phyloP scores from a whole-genome alignment of 305 asterid genomes.

The Solanum chacoense region DNA sequence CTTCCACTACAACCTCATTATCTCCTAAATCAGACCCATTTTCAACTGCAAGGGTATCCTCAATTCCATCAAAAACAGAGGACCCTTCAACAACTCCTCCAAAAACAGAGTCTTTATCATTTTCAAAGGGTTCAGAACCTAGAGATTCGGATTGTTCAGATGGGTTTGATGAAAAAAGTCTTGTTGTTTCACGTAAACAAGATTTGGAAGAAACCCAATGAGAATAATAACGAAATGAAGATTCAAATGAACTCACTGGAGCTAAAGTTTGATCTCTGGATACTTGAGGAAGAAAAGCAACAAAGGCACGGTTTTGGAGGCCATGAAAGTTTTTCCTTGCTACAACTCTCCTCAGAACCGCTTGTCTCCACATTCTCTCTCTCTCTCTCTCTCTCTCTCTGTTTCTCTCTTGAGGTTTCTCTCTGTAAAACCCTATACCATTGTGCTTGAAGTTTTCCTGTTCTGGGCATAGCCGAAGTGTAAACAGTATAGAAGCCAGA shows the following conservation, averaged over 20 bases:
- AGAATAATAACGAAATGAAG: slow-evolving; percentile 10
- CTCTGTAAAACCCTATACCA: background rate
- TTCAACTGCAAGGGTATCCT: background rate
- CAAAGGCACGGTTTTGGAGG: background rate
- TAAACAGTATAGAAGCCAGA: background rate
- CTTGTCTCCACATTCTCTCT: slow-evolving; percentile 13
- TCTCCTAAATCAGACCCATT: background rate
- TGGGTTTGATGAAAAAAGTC: background rate
- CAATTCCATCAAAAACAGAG: background rate
- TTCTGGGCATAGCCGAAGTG: background rate
- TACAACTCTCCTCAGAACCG: background rate
- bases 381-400: background rate
- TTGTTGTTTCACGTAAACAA: background rate
- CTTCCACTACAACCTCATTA: slow-evolving; percentile 12
- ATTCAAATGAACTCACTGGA: slow-evolving; percentile 11
- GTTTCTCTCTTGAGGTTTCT: background rate
- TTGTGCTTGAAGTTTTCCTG: background rate
- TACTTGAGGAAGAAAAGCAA: slow-evolving; percentile 16
- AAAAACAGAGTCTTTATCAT: background rate
- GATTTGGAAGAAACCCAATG: background rate
- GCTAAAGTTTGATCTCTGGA: background rate
- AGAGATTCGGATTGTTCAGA: background rate
- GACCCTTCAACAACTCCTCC: background rate
- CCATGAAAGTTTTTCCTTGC: slow-evolving; percentile 10
- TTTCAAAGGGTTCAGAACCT: background rate